Percentiles rank a stretch among this genome's conserved stretches.
Conservation (phyloP, 1,139 yeast genomes). For the Pichia inconspicua region DNA sequence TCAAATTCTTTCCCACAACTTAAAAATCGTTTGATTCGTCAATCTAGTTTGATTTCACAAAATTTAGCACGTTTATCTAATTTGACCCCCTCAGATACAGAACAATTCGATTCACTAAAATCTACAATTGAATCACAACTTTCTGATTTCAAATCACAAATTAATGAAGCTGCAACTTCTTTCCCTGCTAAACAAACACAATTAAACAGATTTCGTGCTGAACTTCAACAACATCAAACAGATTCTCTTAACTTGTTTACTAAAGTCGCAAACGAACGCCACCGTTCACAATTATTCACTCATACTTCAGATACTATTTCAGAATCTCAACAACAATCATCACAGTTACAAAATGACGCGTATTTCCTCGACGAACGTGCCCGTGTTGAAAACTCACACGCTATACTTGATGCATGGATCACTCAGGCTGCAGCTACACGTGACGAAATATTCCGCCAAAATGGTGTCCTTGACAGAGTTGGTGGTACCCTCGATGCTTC, state of each 20-base stretch:
- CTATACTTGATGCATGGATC: slow-evolving; percentile 69
- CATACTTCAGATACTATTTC: neutral
- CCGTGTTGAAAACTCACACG: slow-evolving; percentile 66
- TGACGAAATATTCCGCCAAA: slow-evolving; percentile 72
- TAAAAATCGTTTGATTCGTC: slow-evolving; percentile 46
- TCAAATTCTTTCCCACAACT: slow-evolving; percentile 35
- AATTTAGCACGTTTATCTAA: slow-evolving; percentile 45
- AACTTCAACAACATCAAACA: slow-evolving; percentile 40
- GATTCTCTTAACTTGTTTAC: neutral
- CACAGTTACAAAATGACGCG: neutral
- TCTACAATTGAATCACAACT: neutral
- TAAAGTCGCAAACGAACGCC: neutral
- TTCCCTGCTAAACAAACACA: slow-evolving; percentile 57
- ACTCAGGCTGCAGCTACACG: slow-evolving; percentile 84
- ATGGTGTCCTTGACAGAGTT: slow-evolving; percentile 55
- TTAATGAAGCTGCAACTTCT: slow-evolving; percentile 33
- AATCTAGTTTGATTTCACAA: slow-evolving; percentile 50
- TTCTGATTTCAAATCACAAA: slow-evolving; percentile 43
- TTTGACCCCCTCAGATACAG: slow-evolving; percentile 46
- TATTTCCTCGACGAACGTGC: slow-evolving; percentile 63
- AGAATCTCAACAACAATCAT: slow-evolving; percentile 22
- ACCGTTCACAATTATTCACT: neutral
- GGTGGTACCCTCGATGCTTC: slow-evolving; percentile 56
- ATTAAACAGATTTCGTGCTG: slow-evolving; percentile 73
- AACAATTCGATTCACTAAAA: slow-evolving; percentile 23